These are phyloP conservation scores for Phytophthora rubi DNA, from an alignment of 352 stramenopile species.

Conservation along the genomic window DNA sequence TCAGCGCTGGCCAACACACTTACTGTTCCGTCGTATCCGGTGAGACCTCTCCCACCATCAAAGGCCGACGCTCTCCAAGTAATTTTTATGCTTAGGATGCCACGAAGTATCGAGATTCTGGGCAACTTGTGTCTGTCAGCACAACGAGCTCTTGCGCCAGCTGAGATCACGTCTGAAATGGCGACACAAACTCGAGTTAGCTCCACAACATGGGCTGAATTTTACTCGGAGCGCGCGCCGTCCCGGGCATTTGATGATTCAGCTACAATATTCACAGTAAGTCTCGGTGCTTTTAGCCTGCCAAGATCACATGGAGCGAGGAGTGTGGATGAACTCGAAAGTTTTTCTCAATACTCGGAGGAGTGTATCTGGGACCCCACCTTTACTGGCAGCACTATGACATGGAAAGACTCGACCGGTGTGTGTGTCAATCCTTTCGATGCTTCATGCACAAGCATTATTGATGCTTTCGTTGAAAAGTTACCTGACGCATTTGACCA, in stretches of 20 bases:
- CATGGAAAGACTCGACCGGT: slow-evolving; percentile 36
- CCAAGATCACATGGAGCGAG: slow-evolving; percentile 16
- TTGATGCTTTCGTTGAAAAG: slow-evolving; percentile 43
- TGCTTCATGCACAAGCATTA: slow-evolving; percentile 26
- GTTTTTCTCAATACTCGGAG: slow-evolving; percentile 17
- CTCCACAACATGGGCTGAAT: slow-evolving; percentile 29
- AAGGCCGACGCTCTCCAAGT: slow-evolving; percentile 33
- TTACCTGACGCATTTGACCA: slow-evolving; percentile 24
- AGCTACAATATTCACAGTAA: slow-evolving; percentile 21
- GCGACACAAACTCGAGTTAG: neutral
- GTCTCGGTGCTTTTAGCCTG: slow-evolving; percentile 22
- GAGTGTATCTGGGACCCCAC: slow-evolving; percentile 56
- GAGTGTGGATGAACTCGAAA: slow-evolving; percentile 25
- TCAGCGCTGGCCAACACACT: slow-evolving; percentile 10
- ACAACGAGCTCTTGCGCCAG: slow-evolving; percentile 36
- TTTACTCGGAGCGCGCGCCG: slow-evolving; percentile 17
- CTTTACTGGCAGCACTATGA: slow-evolving; percentile 22
- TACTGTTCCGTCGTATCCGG: slow-evolving; percentile 39
- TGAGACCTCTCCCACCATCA: slow-evolving; percentile 39
- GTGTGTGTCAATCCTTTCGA: slow-evolving; percentile 50
- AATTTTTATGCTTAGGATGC: slow-evolving; percentile 54
- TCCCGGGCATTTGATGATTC: slow-evolving; percentile 2
- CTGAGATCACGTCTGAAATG: neutral
- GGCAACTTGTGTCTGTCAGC: slow-evolving; percentile 45
- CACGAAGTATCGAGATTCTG: slow-evolving; percentile 43